A percentile compares a stretch with the other conserved stretches of the same genome.
Evolutionary conservation across 2,329 filamentous ascomycete genomes (phyloP).

Genomic region (Penicillium freii): DNA sequence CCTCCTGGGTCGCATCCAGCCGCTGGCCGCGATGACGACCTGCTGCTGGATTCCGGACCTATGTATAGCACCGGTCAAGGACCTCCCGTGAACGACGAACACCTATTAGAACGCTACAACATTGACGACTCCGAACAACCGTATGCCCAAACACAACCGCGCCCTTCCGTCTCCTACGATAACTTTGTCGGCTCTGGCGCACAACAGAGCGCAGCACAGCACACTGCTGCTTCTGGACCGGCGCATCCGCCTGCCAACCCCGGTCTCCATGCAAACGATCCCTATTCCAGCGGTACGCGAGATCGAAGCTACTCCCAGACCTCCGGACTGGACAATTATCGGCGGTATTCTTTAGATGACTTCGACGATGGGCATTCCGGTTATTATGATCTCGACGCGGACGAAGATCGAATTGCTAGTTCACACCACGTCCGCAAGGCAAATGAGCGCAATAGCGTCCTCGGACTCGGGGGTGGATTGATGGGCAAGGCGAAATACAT

Average conservation of each 20-base stretch:
- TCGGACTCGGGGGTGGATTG: constrained; percentile 81
- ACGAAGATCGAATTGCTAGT: constrained; percentile 56
- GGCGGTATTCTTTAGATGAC: constrained; percentile 85
- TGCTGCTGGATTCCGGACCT: constrained; percentile 43
- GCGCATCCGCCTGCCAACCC: constrained; percentile 30
- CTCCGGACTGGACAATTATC: constrained; percentile 81
- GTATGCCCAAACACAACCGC: constrained; percentile 52
- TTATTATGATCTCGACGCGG: constrained; percentile 70
- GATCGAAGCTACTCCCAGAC: constrained; percentile 66
- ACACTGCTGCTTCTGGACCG: constrained; percentile 40
- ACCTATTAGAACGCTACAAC: constrained; percentile 72
- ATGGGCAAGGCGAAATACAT: constrained; percentile 85
- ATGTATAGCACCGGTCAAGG: constrained; percentile 72
- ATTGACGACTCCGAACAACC: constrained; percentile 64
- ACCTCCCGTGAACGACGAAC: constrained; percentile 76
- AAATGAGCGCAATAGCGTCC: constrained; percentile 80
- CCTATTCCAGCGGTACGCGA: constrained; percentile 37
- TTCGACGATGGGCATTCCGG: constrained; percentile 73
- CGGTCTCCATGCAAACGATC: constrained; percentile 38
- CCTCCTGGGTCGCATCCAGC: constrained; percentile 51
- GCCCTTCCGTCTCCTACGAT: constrained; percentile 90
- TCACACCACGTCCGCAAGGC: constrained; percentile 55
- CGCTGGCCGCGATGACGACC: constrained; percentile 45
- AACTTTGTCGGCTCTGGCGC: constrained; percentile 76
- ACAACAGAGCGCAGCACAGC: constrained; percentile 48